Conservation (phyloP, 1,139 yeast species). For the Saccharomycopsis phalli region DNA sequence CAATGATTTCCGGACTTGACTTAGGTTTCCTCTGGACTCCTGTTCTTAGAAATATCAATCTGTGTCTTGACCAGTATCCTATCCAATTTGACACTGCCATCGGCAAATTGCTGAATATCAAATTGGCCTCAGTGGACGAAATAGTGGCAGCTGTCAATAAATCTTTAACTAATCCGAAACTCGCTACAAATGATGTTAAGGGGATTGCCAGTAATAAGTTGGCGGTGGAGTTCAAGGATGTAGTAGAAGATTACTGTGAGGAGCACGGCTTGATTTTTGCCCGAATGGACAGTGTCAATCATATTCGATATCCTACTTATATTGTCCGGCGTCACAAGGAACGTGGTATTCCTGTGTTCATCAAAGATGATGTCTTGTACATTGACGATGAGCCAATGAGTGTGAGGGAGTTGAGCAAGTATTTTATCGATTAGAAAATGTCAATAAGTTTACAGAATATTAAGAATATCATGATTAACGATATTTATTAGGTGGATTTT, state of each 20-base stretch:
- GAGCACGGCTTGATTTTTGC: slow-evolving; percentile 30
- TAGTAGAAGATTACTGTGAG: slow-evolving; percentile 33
- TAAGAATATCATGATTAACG: too few species aligned
- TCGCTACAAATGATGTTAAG: not conserved
- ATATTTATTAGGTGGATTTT: too few species aligned
- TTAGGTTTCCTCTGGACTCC: too few species aligned
- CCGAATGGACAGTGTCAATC: slow-evolving; percentile 28
- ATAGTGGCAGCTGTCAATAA: not conserved
- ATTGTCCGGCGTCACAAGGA: slow-evolving; percentile 28
- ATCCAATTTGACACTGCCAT: not conserved
- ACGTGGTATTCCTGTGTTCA: slow-evolving; percentile 30
- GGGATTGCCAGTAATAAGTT: slow-evolving; percentile 28
- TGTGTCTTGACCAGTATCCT: too few species aligned
- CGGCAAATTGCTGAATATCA: not conserved
- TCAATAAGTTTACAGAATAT: too few species aligned
- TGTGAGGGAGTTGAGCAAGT: too few species aligned
- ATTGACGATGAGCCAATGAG: too few species aligned
- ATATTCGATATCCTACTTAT: slow-evolving; percentile 28
- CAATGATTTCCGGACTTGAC: too few species aligned
- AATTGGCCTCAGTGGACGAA: not conserved
- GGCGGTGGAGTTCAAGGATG: slow-evolving; percentile 36
- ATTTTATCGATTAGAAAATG: too few species aligned
- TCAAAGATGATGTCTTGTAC: slow-evolving; percentile 42
- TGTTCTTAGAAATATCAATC: too few species aligned
- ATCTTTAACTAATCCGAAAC: not conserved